phyloP scores from a whole-genome alignment of 2,329 filamentous ascomycete genomes.

The Hirsutella thompsonii region DNA sequence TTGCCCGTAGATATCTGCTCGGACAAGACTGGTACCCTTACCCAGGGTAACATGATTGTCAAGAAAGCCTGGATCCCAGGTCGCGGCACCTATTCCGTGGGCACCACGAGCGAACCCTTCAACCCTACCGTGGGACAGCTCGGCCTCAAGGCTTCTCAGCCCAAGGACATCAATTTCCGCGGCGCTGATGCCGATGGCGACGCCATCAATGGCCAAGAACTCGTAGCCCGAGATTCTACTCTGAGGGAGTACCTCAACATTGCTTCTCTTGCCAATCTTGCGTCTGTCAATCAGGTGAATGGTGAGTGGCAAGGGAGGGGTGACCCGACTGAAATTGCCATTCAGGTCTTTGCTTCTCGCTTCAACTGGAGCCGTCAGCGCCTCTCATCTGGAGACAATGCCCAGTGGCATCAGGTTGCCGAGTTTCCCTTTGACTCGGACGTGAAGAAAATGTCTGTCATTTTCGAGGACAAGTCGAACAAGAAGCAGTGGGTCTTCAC shows the following conservation, averaged over 20 bases:
- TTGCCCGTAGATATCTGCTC: slow-evolving; percentile 33
- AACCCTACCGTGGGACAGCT: slow-evolving; percentile 41
- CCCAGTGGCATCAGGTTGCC: slow-evolving; percentile 43
- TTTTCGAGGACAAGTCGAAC: slow-evolving; percentile 35
- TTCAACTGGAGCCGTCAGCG: slow-evolving; percentile 49
- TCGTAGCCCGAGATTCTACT: slow-evolving; percentile 29
- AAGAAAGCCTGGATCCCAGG: slow-evolving; percentile 38
- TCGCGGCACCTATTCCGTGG: slow-evolving; percentile 31
- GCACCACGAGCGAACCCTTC: slow-evolving; percentile 39
- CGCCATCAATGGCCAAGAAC: slow-evolving; percentile 11
- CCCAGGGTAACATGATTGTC: slow-evolving; percentile 40
- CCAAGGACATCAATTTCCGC: slow-evolving; percentile 20
- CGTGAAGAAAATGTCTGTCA: slow-evolving; percentile 66
- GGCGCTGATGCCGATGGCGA: slow-evolving; percentile 14
- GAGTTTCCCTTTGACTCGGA: slow-evolving; percentile 66
- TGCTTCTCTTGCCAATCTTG: slow-evolving; percentile 53
- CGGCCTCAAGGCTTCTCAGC: slow-evolving; percentile 21
- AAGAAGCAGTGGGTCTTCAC: slow-evolving; percentile 39
- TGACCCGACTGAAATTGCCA: slow-evolving; percentile 56
- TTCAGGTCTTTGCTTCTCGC: slow-evolving; percentile 59
- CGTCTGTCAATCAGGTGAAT: slow-evolving; percentile 43
- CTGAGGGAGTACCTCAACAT: slow-evolving; percentile 47
- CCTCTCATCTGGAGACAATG: slow-evolving; percentile 33
- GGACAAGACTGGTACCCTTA: slow-evolving; percentile 44
- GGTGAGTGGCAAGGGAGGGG: slow-evolving; percentile 49